Conservation (phyloP, 2,329 filamentous ascomycete genomes). For the Curvularia spicifera region DNA sequence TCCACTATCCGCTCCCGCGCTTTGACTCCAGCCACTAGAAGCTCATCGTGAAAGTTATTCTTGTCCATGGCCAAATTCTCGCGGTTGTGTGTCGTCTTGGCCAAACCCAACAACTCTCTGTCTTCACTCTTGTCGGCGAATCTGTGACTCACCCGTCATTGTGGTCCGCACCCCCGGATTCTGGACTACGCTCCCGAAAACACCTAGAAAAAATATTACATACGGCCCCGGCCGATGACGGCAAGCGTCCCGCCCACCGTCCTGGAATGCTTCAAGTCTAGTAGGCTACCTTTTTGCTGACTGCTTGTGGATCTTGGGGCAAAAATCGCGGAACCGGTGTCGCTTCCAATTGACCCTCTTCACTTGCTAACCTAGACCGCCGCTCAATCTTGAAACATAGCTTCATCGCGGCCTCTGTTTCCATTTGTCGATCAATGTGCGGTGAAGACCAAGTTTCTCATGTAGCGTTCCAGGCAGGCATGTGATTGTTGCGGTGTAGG, state of each 20-base stretch:
- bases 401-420: constrained; percentile 23
- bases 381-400: constrained; percentile 19
- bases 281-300: constrained; percentile 14
- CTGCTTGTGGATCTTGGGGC: constrained; percentile 26
- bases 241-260: constrained; percentile 20
- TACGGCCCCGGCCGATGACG: constrained; percentile 26
- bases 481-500: constrained; percentile 18
- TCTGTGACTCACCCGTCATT: constrained; percentile 27
- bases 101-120: constrained; percentile 22
- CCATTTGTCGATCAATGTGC: constrained; percentile 30
- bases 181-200: constrained; percentile 12
- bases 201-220: constrained; percentile 14
- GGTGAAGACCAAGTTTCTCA: constrained; percentile 22
- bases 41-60: constrained; percentile 21
- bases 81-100: constrained; percentile 26
- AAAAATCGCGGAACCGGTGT: constrained; percentile 33
- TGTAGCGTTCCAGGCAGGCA: constrained; percentile 21
- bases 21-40: constrained; percentile 28
- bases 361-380: constrained; percentile 26
- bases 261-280: constrained; percentile 12
- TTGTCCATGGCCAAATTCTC: constrained; percentile 24
- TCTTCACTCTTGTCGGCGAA: constrained; percentile 1
- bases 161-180: constrained; percentile 6
- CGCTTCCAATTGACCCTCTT: constrained; percentile 30
- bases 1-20: constrained; percentile 33